Base-by-base conservation (phyloP, 192 early-diverging fungal species). In the Coemansia sp. region DNA sequence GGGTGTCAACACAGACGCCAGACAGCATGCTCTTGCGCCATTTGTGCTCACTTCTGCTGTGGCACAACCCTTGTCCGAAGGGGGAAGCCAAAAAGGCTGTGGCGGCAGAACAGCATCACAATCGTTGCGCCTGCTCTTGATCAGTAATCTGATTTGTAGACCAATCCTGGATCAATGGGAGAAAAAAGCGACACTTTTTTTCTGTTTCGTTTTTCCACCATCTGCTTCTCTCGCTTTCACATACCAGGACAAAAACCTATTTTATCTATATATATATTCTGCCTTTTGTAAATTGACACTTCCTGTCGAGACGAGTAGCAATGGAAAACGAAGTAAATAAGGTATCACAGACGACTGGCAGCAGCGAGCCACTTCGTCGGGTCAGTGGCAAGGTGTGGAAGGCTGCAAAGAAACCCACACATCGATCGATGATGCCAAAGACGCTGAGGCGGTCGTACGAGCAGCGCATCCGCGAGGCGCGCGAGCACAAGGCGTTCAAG, bases 311-410 rank as follows among this genome's bases (percentile, higher is more conserved):
- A 25, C 42, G 2, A 18, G 15, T 15, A 10, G 15, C 15, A 21
- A 49, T 49, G 46, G 46, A 49, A 26, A 49, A 4, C 2, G 46
- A 25, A 49, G 9, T 23, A 25, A 49, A 49, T 1, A 20, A 20
- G 33, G 20, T 29, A 2, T 12, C 13, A 28, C 25, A 55, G 25
- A 61, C 39, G 21, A 37, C 25, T 34, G 45, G 57, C 66, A 58
- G 43, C 46, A 39, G 30, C 57, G 58, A 69, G 7, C 70, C 79
- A 6, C 63, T 67, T n/a, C 61, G 70, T 10, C 73, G 79, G 29
- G 71, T 81, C 18, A 75, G 72, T 40, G 79, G 79, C n/a, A 58
- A 66, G 28, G 33, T 61, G n/a, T 82, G 79, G 79, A 82, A 82
- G 79, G 39, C 29, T 2, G 25, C 67, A 20, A 82, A 76, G 39